Evolutionary conservation across 2,329 filamentous ascomycete genomes (phyloP).

Genomic region (Exophiala viscosa): DNA sequence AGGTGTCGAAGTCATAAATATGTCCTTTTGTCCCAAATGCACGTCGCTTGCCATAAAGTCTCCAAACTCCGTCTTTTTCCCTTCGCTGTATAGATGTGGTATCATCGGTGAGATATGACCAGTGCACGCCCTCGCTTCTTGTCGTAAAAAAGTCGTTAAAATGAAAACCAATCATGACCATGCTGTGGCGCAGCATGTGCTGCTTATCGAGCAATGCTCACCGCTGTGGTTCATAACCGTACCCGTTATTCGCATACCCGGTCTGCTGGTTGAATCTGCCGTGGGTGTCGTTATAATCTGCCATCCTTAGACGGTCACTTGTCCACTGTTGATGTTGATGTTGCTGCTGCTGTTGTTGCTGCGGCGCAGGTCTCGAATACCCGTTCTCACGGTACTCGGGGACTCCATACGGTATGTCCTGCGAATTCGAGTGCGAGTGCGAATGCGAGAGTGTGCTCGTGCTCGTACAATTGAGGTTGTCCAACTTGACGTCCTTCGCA

Average conservation of each 20-base stretch:
- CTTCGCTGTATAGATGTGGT: no score
- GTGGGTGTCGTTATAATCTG: conserved; percentile 4
- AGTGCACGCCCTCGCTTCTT: no score
- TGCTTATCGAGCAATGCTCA: conserved; percentile 20
- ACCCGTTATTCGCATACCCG: conserved; percentile 7
- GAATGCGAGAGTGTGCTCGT: neutral
- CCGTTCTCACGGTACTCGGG: conserved; percentile 5
- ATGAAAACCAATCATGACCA: neutral
- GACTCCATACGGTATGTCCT: conserved; percentile 14
- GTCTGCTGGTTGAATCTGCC: neutral
- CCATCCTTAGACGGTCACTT: conserved; percentile 10
- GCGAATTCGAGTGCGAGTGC: conserved; percentile 3
- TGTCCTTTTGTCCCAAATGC: no score
- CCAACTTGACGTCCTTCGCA: conserved; percentile 35
- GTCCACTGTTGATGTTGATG: neutral
- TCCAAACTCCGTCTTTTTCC: no score
- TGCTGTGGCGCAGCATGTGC: no score
- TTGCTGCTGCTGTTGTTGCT: neutral
- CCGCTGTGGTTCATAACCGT: conserved; percentile 12
- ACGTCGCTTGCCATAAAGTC: no score
- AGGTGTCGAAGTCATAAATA: no score
- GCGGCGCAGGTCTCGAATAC: conserved; percentile 3
- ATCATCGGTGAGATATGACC: no score
- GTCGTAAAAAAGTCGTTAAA: no score
- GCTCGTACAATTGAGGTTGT: conserved; percentile 28